Base-by-base conservation (phyloP, 2,329 filamentous ascomycete species). In the Dothiorella sarmentorum region DNA sequence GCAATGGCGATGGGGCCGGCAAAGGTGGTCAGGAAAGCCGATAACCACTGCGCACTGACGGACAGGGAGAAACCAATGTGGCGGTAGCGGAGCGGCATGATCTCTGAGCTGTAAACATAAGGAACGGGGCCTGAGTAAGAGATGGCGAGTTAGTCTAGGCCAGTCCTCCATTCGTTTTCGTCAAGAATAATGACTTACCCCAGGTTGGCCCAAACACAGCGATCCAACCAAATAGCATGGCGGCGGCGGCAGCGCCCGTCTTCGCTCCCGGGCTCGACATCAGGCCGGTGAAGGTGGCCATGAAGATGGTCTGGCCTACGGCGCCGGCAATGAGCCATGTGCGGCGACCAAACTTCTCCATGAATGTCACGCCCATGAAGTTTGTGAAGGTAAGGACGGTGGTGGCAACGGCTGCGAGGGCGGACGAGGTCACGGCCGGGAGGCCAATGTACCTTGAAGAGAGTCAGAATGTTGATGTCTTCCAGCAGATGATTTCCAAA, bases 1-100 rank as follows among this genome's bases (percentile, higher is more conserved):
- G 63, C 63, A 31, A 71, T 65, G 9, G 65, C 71, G 38, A 71
- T 72, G 3, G 70, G 70, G 2, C 70, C 70, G 4, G 69, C 71
- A 53, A 67, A 73, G 4, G 72, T 71, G 17, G 71, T 73, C 18
- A 73, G 43, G 59, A 72, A 73, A 2, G 70, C 68, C 61, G 68
- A 68, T 37, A 72, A 60, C 71, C 71, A 73, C 58, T 73, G 69
- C 11, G 63, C 66, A 10, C 66, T 69, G 29, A 68, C 63, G 29
- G 64, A 67, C 17, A 70, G 64, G n/a, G 65, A 67, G 53, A 70
- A 66, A 18, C 71, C 71, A 13, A 67, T 69, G 56, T 73, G 70
- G 42, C 71, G 67, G 61, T 72, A 67, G n/a, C 66, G 66, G 4
- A 73, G 66, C 2, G 70, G 71, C 64, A 70, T 67, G 40, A 66